A percentile compares a stretch with the other conserved stretches of the same genome.
These are phyloP conservation scores for Cardiosporidium cionae DNA, from an alignment of 169 alveolate genomes.

Conservation along the genomic window DNA sequence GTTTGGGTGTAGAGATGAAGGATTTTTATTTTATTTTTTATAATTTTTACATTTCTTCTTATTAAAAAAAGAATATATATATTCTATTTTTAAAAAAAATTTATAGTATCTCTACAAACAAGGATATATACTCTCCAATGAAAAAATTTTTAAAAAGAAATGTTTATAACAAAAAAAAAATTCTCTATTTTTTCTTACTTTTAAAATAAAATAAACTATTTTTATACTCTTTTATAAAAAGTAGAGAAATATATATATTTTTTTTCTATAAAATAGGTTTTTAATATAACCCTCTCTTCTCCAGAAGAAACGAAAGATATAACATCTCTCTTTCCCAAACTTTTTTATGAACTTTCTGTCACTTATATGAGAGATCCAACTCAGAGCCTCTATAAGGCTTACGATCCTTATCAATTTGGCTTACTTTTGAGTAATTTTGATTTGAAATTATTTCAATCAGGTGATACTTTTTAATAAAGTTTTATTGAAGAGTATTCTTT, in stretches of 20 bases:
- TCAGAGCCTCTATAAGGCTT: slow-evolving; percentile 1
- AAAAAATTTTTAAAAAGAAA: too few species aligned
- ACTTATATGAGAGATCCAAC: slow-evolving; percentile 31
- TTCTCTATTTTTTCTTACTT: too few species aligned
- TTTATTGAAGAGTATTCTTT: neutral
- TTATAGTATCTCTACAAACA: too few species aligned
- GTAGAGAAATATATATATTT: neutral
- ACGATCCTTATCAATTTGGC: slow-evolving; percentile 49
- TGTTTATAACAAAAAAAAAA: too few species aligned
- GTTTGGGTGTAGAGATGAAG: too few species aligned
- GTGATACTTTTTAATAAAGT: neutral
- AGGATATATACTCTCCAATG: too few species aligned
- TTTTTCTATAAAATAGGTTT: neutral
- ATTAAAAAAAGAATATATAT: too few species aligned
- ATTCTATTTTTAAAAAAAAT: too few species aligned
- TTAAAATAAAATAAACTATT: too few species aligned
- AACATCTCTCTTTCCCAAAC: slow-evolving; percentile 1
- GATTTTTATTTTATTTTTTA: too few species aligned
- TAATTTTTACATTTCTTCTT: too few species aligned
- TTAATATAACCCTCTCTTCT: neutral
- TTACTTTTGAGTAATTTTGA: slow-evolving; percentile 35
- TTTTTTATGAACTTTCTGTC: slow-evolving; percentile 36
- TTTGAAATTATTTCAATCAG: slow-evolving; percentile 48
- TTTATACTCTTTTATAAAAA: too few species aligned
- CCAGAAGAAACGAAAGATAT: neutral